Conservation (phyloP, 495 filamentous ascomycete genomes). For the Corynascus novoguineensis region DNA sequence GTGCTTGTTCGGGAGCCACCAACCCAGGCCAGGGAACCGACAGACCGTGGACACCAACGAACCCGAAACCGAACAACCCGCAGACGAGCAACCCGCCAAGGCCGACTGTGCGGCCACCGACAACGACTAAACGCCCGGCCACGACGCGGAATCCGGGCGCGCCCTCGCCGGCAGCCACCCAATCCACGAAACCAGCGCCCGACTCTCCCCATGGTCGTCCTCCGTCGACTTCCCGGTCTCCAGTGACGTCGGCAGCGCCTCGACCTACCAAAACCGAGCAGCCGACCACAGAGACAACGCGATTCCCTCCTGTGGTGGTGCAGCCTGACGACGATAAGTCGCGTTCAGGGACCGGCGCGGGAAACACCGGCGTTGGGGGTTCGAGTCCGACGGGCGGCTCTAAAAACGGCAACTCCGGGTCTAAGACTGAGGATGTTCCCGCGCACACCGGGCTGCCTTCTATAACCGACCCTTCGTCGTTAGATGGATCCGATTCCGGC, state of each 20-base stretch:
- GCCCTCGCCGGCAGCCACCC: constrained; percentile 1
- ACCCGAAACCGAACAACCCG: not conserved
- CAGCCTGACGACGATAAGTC: not conserved
- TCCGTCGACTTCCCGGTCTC: not conserved
- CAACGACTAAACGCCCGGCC: not conserved
- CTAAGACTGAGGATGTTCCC: not conserved
- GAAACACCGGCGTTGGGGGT: not conserved
- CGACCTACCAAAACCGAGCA: not conserved
- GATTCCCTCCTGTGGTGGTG: not conserved
- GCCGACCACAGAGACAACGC: not conserved
- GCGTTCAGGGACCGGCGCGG: not conserved
- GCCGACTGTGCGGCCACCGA: not conserved
- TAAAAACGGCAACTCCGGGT: not conserved
- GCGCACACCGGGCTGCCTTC: not conserved
- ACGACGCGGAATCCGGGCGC: not conserved
- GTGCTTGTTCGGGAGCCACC: not conserved
- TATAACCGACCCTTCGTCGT: not conserved
- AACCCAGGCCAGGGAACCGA: too few species aligned
- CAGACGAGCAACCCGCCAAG: not conserved
- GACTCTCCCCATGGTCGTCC: not conserved
- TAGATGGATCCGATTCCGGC: not conserved
- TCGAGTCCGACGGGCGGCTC: not conserved
- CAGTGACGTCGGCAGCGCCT: not conserved
- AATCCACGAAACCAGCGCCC: not conserved
- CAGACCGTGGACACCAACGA: too few species aligned